These are phyloP conservation scores for Neocucurbitaria cava DNA, from an alignment of 2,329 filamentous ascomycete genomes.

Conservation along the genomic window DNA sequence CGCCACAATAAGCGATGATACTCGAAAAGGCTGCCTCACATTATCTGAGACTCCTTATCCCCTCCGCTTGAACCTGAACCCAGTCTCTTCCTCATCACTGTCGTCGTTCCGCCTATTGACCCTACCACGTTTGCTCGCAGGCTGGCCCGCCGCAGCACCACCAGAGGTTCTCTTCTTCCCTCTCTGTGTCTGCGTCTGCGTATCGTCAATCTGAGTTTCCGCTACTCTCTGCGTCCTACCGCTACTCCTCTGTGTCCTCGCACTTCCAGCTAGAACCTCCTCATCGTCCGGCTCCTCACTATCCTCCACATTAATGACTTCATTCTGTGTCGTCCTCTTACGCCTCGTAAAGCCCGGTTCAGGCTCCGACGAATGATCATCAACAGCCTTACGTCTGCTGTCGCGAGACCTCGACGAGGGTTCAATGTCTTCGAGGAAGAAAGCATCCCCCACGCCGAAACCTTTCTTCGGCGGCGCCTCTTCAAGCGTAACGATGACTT, in stretches of 20 bases:
- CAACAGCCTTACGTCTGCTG: constrained; percentile 10
- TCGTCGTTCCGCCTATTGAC: constrained; percentile 49
- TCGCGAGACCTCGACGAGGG: constrained; percentile 25
- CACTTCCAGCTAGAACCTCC: constrained; percentile 31
- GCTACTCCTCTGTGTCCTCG: constrained; percentile 26
- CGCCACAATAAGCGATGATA: background rate
- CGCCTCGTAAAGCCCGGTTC: constrained; percentile 38
- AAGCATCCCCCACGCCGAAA: constrained; percentile 76
- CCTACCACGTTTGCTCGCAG: constrained; percentile 38
- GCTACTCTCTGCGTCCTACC: constrained; percentile 33
- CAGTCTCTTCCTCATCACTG: constrained; percentile 64
- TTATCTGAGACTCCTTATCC: constrained; percentile 3
- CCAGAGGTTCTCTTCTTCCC: constrained; percentile 39
- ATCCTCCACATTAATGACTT: constrained; percentile 41
- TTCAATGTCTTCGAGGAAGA: constrained; percentile 67
- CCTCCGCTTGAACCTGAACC: constrained; percentile 60
- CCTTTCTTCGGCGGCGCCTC: constrained; percentile 71
- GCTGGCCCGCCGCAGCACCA: constrained; percentile 28
- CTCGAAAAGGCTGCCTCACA: background rate
- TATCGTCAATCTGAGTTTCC: constrained; percentile 42
- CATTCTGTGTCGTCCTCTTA: constrained; percentile 17
- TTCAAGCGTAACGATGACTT: constrained; percentile 73
- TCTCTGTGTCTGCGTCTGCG: constrained; percentile 30
- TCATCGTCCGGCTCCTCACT: constrained; percentile 40
- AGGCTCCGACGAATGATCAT: constrained; percentile 34